These are phyloP conservation scores for Trichophyton equinum DNA, from an alignment of 2,329 filamentous ascomycete species.

Conservation along the genomic window DNA sequence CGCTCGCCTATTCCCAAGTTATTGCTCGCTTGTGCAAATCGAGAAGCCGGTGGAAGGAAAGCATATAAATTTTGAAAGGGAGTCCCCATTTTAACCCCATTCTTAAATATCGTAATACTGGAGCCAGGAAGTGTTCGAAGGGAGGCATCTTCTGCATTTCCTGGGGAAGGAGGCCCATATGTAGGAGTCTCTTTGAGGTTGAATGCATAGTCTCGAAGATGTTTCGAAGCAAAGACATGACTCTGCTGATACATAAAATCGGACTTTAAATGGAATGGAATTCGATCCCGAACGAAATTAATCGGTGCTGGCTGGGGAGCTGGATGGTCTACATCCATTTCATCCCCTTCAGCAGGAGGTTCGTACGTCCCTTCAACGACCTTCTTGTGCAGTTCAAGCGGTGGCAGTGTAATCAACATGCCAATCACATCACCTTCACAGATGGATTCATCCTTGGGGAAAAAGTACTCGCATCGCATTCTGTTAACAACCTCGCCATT, in stretches of 20 bases:
- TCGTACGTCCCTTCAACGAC: slow-evolving; percentile 81
- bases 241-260: slow-evolving; percentile 75
- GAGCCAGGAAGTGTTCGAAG: slow-evolving; percentile 78
- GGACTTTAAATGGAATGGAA: slow-evolving; percentile 86
- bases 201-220: slow-evolving; percentile 59
- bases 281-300: slow-evolving; percentile 87
- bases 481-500: slow-evolving; percentile 86
- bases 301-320: slow-evolving; percentile 41
- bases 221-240: slow-evolving; percentile 60
- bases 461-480: slow-evolving; percentile 85
- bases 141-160: slow-evolving; percentile 58
- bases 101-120: slow-evolving; percentile 82
- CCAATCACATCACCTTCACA: slow-evolving; percentile 88
- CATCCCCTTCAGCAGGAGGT: slow-evolving; percentile 56
- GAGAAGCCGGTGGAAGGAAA: slow-evolving; percentile 80
- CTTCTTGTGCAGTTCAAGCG: slow-evolving; percentile 73
- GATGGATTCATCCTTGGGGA: slow-evolving; percentile 64
- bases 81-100: slow-evolving; percentile 73
- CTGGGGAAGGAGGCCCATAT: slow-evolving; percentile 40
- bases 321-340: neutral
- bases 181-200: slow-evolving; percentile 35
- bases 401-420: slow-evolving; percentile 80
- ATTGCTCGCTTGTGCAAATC: slow-evolving; percentile 32
- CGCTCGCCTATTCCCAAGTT: slow-evolving; percentile 52
- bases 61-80: slow-evolving; percentile 78